Evolutionary conservation across 495 filamentous ascomycete species (phyloP), one percentile per base, ranked within the genome.

Genomic region (Alectoria sarmentosa): DNA sequence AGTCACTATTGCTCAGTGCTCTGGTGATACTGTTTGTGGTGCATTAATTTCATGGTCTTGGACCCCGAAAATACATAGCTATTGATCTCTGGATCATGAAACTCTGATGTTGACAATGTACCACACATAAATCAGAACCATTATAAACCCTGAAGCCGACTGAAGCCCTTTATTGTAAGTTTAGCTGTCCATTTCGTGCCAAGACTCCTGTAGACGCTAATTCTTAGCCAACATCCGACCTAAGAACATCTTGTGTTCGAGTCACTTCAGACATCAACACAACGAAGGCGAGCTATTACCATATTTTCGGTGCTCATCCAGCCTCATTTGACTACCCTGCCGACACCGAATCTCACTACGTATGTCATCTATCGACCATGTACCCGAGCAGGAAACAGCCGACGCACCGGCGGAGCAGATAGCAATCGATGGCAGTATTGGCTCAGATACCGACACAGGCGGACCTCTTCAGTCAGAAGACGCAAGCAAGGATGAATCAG

Each of bases 401-500:
- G 71, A 73, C 61, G 56, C 61, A 67, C 61, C 65, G 67, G 69
- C 68, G 48, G 65, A 71, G 60, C 66, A 70, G 63, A 61, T 70
- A 67, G 62, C 69, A 61, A 60, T 69, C 44, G 76, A 76, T 61
- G 69, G 67, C 66, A 86, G 84, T 72, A 84, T 82, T 72, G 84
- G 84, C 69, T 91, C 88, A 58, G 88, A 90, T 76, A 89, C 81
- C 60, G 88, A 91, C 55, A 79, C 75, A 52, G 78, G 75, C 67
- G 75, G 70, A 64, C 72, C 70, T 57, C 75, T 76, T 48, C 73
- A 67, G 37, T 66, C 73, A 59, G 76, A 78, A 63, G 49, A 60
- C 32, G 52, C 60, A 58, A 65, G 61, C 58, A 68, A 72, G 57
- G 65, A 71, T 65, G 61, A 58, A 69, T 73, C 79, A 30, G 79